Percentiles rank a stretch among this genome's conserved stretches.
Conservation (phyloP, 306 rosid genomes). For the Ormosia semicastrata region DNA sequence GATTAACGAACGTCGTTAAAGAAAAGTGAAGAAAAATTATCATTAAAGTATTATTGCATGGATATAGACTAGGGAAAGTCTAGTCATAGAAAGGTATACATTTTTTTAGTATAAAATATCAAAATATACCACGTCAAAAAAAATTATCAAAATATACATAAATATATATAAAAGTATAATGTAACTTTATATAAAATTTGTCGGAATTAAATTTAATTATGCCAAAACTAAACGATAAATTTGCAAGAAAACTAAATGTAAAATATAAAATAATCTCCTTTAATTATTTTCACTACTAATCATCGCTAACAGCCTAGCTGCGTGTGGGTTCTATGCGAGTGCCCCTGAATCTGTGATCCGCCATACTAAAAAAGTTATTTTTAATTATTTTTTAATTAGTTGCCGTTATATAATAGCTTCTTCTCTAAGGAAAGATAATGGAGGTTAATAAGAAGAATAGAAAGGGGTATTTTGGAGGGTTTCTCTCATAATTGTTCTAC, state of each 20-base stretch:
- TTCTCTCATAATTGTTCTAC: slow-evolving; percentile 13
- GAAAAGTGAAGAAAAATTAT: slow-evolving; percentile 20
- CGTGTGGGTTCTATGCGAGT: neutral
- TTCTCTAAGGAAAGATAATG: neutral
- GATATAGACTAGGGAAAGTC: neutral
- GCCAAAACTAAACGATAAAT: neutral
- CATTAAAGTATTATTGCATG: slow-evolving; percentile 14
- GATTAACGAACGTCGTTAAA: slow-evolving; percentile 6
- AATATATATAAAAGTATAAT: neutral
- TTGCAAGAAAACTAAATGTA: neutral
- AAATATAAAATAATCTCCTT: neutral
- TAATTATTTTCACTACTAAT: neutral
- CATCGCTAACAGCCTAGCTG: neutral
- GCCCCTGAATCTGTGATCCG: neutral
- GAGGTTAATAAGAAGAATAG: slow-evolving; percentile 26
- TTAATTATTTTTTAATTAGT: neutral
- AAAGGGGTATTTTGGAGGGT: slow-evolving; percentile 67
- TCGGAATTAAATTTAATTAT: neutral
- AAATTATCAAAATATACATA: too few species aligned
- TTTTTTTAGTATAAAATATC: neutral
- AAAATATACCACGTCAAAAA: too few species aligned
- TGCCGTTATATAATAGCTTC: neutral
- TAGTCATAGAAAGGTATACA: neutral
- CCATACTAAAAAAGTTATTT: neutral
- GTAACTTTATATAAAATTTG: neutral